Evolutionary conservation across 225 moss, liverwort and hornwort species (phyloP).

Genomic region (Thuidium tamariscinum): DNA sequence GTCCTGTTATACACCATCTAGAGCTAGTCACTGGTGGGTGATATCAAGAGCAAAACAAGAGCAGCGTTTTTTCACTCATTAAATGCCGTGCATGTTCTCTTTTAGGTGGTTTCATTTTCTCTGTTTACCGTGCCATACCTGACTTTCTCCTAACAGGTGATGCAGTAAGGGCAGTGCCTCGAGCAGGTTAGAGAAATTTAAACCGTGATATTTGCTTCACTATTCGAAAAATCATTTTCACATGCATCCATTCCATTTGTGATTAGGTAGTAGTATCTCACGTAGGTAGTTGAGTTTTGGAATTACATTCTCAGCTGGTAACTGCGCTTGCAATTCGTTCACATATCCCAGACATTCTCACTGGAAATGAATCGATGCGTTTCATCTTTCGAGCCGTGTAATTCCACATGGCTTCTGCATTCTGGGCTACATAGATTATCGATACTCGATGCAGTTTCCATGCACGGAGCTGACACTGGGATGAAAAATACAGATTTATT

Average conservation of each 20-base stretch:
- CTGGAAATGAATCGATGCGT: not conserved
- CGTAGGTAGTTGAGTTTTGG: not conserved
- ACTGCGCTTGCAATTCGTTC: not conserved
- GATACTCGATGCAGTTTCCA: accelerated
- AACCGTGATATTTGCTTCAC: not conserved
- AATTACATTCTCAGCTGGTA: too few relatives aligned
- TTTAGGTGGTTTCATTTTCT: not conserved
- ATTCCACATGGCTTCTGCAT: too few relatives aligned
- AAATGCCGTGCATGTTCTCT: too few relatives aligned
- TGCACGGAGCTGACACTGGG: accelerated
- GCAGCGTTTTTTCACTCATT: not conserved
- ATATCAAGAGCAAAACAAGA: not conserved
- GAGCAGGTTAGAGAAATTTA: not conserved
- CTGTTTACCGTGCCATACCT: too few relatives aligned
- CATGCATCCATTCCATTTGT: not conserved
- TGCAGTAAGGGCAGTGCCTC: too few relatives aligned
- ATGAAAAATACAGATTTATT: not conserved
- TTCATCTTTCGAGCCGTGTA: too few relatives aligned
- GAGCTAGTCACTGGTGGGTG: not conserved
- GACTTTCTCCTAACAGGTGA: too few relatives aligned
- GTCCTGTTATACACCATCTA: not conserved
- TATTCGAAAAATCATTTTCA: too few relatives aligned
- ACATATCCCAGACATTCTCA: accelerated
- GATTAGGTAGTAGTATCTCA: not conserved
- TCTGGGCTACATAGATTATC: accelerated